A percentile compares a stretch with the other conserved stretches of the same genome.
phyloP scores from a whole-genome alignment of 2,329 filamentous ascomycete species.

The Clonostachys rosea region DNA sequence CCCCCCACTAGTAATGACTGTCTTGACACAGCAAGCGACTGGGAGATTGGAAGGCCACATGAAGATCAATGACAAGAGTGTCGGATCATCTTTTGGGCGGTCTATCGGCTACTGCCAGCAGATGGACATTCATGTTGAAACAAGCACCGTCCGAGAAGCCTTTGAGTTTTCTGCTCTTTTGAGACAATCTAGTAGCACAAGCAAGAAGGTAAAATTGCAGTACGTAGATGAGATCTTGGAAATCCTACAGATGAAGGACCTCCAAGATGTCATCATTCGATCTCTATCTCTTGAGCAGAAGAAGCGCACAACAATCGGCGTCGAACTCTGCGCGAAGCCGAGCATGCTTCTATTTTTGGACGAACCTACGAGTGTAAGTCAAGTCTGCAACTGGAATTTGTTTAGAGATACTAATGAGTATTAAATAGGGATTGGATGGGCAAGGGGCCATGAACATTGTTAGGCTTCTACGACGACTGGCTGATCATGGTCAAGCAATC shows the following conservation, averaged over 20 bases:
- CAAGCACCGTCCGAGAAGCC: conserved; percentile 49
- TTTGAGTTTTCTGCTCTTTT: conserved; percentile 51
- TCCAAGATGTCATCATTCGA: conserved; percentile 61
- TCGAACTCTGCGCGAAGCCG: conserved; percentile 45
- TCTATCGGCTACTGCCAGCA: conserved; percentile 66
- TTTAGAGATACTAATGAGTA: conserved; percentile 20
- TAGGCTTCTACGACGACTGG: conserved; percentile 54
- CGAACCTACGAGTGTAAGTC: conserved; percentile 70
- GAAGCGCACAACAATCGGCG: conserved; percentile 48
- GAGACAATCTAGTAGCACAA: conserved; percentile 48
- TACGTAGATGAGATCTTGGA: conserved; percentile 63
- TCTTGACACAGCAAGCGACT: conserved; percentile 14
- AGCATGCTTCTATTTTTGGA: conserved; percentile 59
- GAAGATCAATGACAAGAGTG: conserved; percentile 58
- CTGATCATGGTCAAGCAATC: conserved; percentile 46
- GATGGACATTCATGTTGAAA: conserved; percentile 52
- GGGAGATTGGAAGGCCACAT: conserved; percentile 61
- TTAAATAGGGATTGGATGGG: conserved; percentile 3
- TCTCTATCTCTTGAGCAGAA: conserved; percentile 40
- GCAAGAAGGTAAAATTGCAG: conserved; percentile 50
- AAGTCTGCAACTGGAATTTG: conserved; percentile 23
- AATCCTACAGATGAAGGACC: conserved; percentile 63
- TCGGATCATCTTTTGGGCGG: conserved; percentile 61
- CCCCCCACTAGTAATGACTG: conserved; percentile 1
- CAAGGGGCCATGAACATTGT: conserved; percentile 5